phyloP scores from a whole-genome alignment of 257 asterid species.

The Nicotiana tabacum region DNA sequence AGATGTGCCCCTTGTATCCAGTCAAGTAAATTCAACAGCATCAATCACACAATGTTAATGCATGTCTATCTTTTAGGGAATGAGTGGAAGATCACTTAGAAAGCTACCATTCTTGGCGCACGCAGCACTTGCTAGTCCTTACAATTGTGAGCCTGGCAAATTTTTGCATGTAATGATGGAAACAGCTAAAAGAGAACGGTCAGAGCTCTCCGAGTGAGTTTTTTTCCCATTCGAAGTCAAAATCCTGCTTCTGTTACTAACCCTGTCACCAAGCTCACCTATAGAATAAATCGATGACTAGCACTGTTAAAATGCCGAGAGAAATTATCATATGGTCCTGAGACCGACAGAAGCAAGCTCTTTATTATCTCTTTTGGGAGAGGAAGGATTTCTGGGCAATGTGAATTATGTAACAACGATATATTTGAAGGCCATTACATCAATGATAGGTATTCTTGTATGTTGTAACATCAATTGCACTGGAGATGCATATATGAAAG shows the following conservation, averaged over 20 bases:
- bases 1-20: not conserved
- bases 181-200: slow-evolving; percentile 59
- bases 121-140: slow-evolving; percentile 71
- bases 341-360: not conserved
- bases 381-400: not conserved
- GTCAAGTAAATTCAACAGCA: slow-evolving; percentile 1
- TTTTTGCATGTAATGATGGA: slow-evolving; percentile 69
- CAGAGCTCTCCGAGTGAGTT: slow-evolving; percentile 60
- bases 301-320: not conserved
- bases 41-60: not conserved
- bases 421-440: not conserved
- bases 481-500: not conserved
- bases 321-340: not conserved
- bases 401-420: not conserved
- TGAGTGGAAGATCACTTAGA: slow-evolving; percentile 93
- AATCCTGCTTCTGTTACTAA: not conserved
- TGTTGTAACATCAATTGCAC: not conserved
- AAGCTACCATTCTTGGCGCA: slow-evolving; percentile 93
- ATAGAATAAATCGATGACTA: not conserved
- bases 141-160: slow-evolving; percentile 44
- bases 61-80: slow-evolving; percentile 45
- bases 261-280: not conserved
- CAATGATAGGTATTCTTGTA: not conserved
- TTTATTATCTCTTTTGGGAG: not conserved
- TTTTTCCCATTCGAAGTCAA: not conserved